Evolutionary conservation across 179 eudicot species (phyloP), one percentile per base, ranked within the genome.

Genomic region (Beta corolliflora): DNA sequence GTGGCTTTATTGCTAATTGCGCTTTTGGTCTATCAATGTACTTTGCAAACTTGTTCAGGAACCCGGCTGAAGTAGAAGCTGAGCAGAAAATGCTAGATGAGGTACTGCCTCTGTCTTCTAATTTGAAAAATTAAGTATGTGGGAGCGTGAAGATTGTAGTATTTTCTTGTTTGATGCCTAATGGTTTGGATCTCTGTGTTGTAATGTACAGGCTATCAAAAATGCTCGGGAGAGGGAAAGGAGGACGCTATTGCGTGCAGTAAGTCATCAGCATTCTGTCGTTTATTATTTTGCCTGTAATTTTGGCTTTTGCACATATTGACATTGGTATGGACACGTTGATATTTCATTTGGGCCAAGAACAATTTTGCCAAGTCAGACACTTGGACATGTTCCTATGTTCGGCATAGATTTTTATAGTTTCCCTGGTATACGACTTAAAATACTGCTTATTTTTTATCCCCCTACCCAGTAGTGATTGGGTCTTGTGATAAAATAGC

Each of bases 41-140:
- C 58, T 46, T 29, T 73, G 12, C 31, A 5, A 75, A 73, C 29
- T 5, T 74, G 25, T 83, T 71, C 83, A 94, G 98, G 79, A 95
- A 93, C 68, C 5, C 79, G 6, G 80, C 84, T 46, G 97, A 94
- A 84, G 91, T 90, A 53, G 95, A 94, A 88, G 93, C 94, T 74
- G 98, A 93, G 85, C 89, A 94, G 88, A 94, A 93, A 89, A 73
- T 77, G 78, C 92, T 94, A 14, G 94, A 94, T 81, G 95, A 90
- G 92, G 98, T 94, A 54, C 16, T 59, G 13, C 4, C 54, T 68
- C 8, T 82, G 63, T 60, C 60, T 45, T 71, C 41, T 72, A 50
- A 15, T 44, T 68, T 69, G 3, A 50, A 61, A 44, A 71, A 29
- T 31, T 69, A 41, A 53, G 45, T 25, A 25, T 63, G 36, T 8